Evolutionary conservation across 1,284 basidiomycete species (phyloP).

Genomic region (Sporisorium scitamineum): DNA sequence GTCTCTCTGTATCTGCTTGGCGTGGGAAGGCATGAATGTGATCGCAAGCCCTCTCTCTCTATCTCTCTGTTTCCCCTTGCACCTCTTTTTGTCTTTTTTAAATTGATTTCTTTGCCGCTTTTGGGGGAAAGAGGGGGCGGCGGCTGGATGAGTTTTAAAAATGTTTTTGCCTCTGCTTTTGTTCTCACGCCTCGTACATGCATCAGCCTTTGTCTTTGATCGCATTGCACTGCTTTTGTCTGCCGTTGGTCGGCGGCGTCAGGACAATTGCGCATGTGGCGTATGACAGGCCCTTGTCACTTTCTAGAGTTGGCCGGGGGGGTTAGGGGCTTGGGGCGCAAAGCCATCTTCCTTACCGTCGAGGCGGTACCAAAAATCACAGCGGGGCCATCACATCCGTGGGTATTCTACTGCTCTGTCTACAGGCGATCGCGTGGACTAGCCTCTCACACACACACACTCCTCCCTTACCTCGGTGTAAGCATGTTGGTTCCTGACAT

Average conservation of each 20-base stretch:
- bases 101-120: neutral
- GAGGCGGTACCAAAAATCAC: no score
- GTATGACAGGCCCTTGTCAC: no score
- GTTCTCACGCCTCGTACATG: conserved; percentile 9
- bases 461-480: neutral
- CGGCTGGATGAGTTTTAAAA: neutral
- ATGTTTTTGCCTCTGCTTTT: neutral
- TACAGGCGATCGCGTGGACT: neutral
- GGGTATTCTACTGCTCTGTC: no score
- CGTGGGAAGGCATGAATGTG: neutral
- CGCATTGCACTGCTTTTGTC: no score
- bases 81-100: neutral
- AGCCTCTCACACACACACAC: no score
- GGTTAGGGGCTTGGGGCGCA: no score
- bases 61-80: neutral
- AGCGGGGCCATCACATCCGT: no score
- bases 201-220: neutral
- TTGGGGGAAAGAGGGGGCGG: neutral
- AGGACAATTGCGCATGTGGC: no score
- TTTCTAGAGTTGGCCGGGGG: no score
- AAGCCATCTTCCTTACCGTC: no score
- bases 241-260: no score
- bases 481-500: neutral
- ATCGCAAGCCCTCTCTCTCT: no score
- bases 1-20: neutral